phyloP scores from a whole-genome alignment of 2,329 filamentous ascomycete species.

The Penicillium brevicompactum region DNA sequence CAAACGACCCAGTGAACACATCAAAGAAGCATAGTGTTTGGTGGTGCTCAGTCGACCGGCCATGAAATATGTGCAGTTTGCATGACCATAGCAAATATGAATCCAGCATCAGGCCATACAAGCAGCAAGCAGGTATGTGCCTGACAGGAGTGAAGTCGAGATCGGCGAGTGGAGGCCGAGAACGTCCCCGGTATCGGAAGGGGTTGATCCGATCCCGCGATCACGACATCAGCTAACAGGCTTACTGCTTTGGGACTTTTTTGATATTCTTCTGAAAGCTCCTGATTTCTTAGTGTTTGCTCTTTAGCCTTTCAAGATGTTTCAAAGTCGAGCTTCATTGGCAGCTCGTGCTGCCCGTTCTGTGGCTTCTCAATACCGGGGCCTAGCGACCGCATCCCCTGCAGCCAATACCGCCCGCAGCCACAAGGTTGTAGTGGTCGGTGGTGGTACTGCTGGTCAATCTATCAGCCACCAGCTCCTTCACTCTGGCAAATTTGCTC shows the following conservation, averaged over 20 bases:
- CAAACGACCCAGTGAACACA: too few relatives aligned
- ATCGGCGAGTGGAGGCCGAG: constrained; percentile 1
- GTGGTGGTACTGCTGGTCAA: constrained; percentile 67
- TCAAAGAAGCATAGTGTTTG: too few relatives aligned
- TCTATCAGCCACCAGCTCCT: constrained; percentile 69
- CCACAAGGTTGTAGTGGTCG: constrained; percentile 69
- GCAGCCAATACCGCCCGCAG: constrained; percentile 40
- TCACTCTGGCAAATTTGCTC: constrained; percentile 56
- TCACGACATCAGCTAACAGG: constrained; percentile 8
- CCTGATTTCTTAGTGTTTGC: neutral
- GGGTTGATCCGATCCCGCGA: constrained; percentile 9
- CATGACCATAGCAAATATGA: too few relatives aligned
- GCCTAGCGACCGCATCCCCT: constrained; percentile 37
- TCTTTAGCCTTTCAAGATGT: constrained; percentile 22
- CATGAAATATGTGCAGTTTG: too few relatives aligned
- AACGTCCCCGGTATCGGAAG: constrained; percentile 7
- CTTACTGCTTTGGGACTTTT: constrained; percentile 1
- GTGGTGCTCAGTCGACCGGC: too few relatives aligned
- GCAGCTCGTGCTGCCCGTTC: constrained; percentile 27
- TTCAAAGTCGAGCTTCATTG: constrained; percentile 26
- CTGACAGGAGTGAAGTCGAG: neutral
- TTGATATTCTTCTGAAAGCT: neutral
- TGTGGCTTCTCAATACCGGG: constrained; percentile 12
- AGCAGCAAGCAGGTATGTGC: too few relatives aligned
- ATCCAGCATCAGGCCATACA: too few relatives aligned